Evolutionary conservation across 352 stramenopile species (phyloP), one percentile per base, ranked within the genome.

Genomic region (Pythium aristosporum): DNA sequence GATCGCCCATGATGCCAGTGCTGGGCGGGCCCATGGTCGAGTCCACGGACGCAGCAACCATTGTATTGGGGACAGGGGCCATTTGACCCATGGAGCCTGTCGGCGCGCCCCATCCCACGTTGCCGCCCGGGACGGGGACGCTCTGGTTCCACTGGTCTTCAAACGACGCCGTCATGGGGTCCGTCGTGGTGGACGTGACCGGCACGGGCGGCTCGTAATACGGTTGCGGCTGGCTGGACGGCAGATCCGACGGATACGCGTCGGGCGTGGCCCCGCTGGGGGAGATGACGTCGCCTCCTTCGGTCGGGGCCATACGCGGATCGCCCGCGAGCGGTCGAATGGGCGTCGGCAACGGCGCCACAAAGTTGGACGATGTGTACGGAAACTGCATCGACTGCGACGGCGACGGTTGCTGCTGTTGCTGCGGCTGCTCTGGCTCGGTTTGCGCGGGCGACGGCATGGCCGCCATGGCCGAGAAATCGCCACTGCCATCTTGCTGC

Each of bases 301-400:
- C 34, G 34, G 34, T 12, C 2, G 46, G 62, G 18, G 71, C 23
- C 52, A 74, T 63, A 52, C 85, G 82, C 41, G 85, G 85, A 56
- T 93, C 85, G 28, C 81, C 82, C 36, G 80, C 61, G 23, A 93
- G 53, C 18, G 85, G 85, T 5, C 85, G 85, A 67, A 93, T 93
- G 11, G 85, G 85, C 32, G 85, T 93, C 13, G 82, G 85, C 28
- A 75, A 73, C 6, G 80, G 69, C n/a, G 82, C 76, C 25, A 92
- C 57, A 64, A 90, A 91, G 20, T 83, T 83, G 6, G 80, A 79
- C 12, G 82, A 73, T 16, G 78, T 75, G 42, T 85, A 89, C 28
- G 80, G 72, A 43, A 87, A 87, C 63, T 87, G 76, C 64, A 79
- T 73, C 44, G 9, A 23, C 15, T 59, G 66, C 21, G 32, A 25